phyloP scores from a whole-genome alignment of 805 yeast species.

The Saccharomycopsis olivae region DNA sequence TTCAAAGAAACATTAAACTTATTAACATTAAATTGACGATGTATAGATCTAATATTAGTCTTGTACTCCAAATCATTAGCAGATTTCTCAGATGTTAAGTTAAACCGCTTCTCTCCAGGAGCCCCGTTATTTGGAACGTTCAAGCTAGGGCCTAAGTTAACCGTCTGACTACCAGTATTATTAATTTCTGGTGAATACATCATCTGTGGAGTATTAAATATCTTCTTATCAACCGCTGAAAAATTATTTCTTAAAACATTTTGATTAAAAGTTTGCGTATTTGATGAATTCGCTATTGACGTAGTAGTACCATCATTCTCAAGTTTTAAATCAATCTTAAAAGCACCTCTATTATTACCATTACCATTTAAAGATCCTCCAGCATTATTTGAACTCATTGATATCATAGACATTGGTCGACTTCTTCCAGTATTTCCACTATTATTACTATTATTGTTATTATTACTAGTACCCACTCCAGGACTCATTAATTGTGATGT shows the following conservation, averaged over 20 bases:
- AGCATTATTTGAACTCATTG: neutral
- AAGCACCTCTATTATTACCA: conserved; percentile 3
- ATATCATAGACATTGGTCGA: conserved; percentile 15
- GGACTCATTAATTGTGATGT: neutral
- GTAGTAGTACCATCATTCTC: conserved; percentile 10
- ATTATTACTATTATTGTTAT: neutral
- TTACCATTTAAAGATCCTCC: neutral
- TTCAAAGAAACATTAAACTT: conserved; percentile 17
- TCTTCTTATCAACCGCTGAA: conserved; percentile 13
- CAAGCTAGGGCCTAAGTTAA: conserved; percentile 7
- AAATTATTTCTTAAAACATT: conserved; percentile 11
- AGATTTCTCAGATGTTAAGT: neutral
- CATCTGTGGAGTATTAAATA: conserved; percentile 18
- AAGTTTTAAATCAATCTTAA: conserved; percentile 13
- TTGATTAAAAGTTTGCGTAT: conserved; percentile 8
- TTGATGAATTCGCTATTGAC: conserved; percentile 9
- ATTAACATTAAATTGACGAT: conserved; percentile 17
- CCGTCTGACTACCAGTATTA: neutral
- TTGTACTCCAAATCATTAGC: conserved; percentile 8
- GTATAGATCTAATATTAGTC: conserved; percentile 13
- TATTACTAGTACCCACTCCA: neutral
- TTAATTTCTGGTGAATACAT: conserved; percentile 12
- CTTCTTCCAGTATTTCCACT: neutral
- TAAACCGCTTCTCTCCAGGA: conserved; percentile 7
- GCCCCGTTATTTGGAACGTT: neutral